Evolutionary conservation across 768 basidiomycete species (phyloP), one percentile per base, ranked within the genome.

Genomic region (Mrakia gelida): DNA sequence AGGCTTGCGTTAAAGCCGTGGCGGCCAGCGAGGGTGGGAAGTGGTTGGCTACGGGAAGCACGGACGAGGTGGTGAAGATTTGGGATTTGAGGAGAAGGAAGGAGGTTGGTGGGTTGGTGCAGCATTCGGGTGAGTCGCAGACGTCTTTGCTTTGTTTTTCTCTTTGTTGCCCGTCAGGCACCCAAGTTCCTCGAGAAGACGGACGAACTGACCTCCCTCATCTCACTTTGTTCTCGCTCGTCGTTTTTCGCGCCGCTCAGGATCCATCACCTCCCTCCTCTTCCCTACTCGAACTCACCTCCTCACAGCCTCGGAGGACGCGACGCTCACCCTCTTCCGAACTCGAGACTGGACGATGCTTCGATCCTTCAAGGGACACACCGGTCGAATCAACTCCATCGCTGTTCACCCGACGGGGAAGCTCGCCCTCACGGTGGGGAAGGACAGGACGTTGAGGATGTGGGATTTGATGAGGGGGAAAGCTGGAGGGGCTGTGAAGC

Each of bases 391-490:
- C 79, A 98, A 98, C 83, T 88, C 89, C 49, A 88, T 97, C 54
- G 92, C 93, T 2, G 90, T 98, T 3, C 97, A 99, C 82, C 96
- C 94, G 0, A 92, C 92, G 0, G 93, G 95, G 9, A 92, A 98
- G 81, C 89, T 98, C 26, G 95, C 91, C 0, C 84, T 99, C 59
- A 94, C 91, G 79, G 94, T 98, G 0, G 96, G 97, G 10, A 91
- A 90, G 81, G 97, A 98, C 82, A 88, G 88, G 80, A 93, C 92
- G 4, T 80, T 98, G 78, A 88, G 95, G 62, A 97, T 99, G 95
- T 99, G 97, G 97, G 97, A 99, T 86, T 86, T 99, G 71, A 95
- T 98, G 93, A 87, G 95, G 65, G 96, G 96, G 0, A 91, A 92
- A 83, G 93, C 93, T 5, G 89, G 89, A 16, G 94, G 93, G 10